phyloP scores from a whole-genome alignment of 139 green algal genomes.

The Zygnema circumcarinatum region DNA sequence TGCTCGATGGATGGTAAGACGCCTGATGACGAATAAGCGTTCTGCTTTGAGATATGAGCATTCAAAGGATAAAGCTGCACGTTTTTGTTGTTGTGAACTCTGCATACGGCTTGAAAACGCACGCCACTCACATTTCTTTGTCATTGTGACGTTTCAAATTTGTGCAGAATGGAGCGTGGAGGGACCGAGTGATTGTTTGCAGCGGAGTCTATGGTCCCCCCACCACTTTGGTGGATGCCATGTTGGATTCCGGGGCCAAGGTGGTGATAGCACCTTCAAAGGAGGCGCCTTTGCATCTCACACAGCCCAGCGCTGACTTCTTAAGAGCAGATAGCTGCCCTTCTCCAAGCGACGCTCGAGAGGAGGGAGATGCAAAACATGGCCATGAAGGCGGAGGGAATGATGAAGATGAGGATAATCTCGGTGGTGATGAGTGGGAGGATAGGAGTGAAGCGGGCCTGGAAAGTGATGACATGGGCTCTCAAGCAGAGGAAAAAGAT shows the following conservation, averaged over 20 bases:
- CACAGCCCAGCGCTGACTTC: background rate
- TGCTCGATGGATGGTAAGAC: constrained; percentile 42
- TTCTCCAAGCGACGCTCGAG: background rate
- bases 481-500: background rate
- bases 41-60: background rate
- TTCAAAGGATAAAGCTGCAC: background rate
- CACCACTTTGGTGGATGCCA: background rate
- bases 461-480: background rate
- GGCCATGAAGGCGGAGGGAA: background rate
- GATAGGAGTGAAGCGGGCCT: background rate
- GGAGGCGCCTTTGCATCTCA: background rate
- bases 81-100: background rate
- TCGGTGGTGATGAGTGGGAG: background rate
- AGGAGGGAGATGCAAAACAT: background rate
- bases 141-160: no score
- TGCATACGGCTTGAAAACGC: background rate
- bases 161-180: constrained; percentile 18
- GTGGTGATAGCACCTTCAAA: constrained; percentile 20
- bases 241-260: constrained; percentile 32
- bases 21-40: background rate
- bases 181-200: constrained; percentile 22
- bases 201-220: background rate
- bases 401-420: background rate
- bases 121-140: background rate
- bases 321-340: background rate